Evolutionary conservation across 1,284 basidiomycete genomes (phyloP).

Genomic region (Apiotrichum akiyoshidainum): DNA sequence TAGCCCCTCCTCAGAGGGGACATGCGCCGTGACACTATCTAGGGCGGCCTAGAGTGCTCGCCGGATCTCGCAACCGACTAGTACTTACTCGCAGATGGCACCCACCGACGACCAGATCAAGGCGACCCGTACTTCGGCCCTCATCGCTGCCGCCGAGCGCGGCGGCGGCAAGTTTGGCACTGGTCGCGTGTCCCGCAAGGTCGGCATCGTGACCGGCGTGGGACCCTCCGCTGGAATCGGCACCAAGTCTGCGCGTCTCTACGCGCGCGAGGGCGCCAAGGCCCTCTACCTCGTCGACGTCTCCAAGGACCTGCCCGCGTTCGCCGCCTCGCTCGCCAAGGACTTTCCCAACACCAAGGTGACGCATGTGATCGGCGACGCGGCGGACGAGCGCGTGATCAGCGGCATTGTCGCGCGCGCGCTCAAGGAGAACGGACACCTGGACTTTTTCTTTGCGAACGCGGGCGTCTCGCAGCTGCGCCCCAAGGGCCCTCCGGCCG

Average conservation of each 20-base stretch:
- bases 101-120: slow-evolving; percentile 1
- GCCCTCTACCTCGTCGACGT: slow-evolving; percentile 82
- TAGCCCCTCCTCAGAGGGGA: too few relatives aligned
- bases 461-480: slow-evolving; percentile 53
- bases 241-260: slow-evolving; percentile 7
- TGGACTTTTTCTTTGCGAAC: slow-evolving; percentile 94
- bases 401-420: slow-evolving; percentile 66
- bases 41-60: too few relatives aligned
- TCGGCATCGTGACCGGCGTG: slow-evolving; percentile 86
- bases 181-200: slow-evolving; percentile 68
- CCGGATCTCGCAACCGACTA: too few relatives aligned
- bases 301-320: slow-evolving; percentile 64
- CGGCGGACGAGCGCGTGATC: slow-evolving; percentile 73
- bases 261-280: slow-evolving; percentile 60
- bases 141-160: background rate
- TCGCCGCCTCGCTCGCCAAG: slow-evolving; percentile 65
- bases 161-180: slow-evolving; percentile 40
- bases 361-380: slow-evolving; percentile 67
- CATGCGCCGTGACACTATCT: too few relatives aligned
- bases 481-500: background rate
- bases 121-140: background rate
- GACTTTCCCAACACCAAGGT: slow-evolving; percentile 77
- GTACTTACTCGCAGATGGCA: background rate
- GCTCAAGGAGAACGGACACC: slow-evolving; percentile 71
- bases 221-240: slow-evolving; percentile 80